Evolutionary conservation across 2,329 filamentous ascomycete genomes (phyloP), one percentile per base, ranked within the genome.

Genomic region (Didymella lethalis): DNA sequence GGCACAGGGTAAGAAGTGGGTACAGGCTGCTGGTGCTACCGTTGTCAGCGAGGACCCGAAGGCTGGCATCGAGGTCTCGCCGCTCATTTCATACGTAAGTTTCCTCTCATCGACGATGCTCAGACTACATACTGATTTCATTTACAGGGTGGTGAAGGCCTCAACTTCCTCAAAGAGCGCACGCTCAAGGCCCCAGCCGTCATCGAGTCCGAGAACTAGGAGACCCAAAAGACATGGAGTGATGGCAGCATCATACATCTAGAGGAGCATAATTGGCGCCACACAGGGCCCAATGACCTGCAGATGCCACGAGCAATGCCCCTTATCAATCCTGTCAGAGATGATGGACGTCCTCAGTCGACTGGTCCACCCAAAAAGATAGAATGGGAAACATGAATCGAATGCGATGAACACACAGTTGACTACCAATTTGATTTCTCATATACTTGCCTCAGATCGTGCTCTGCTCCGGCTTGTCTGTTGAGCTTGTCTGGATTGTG

Each of bases 11-110:
- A 87, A 88, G 79, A 88, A 91, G 70, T 99, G 95, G 93, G 82
- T 91, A 48, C 82, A 92, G 78, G 88, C 86, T 54, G 92, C 90
- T 7, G 95, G 94, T 47, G 93, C 87, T 26, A 84, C 84, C 8
- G 88, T 97, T 40, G 84, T 88, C 38, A 89, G 87, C 61, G 87
- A 90, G 71, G 63, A 70, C 12, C 46, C 55, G 23, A 65, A 75
- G 36, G 79, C 76, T 51, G 94, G 95, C 36, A 84, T 99, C 34
- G 95, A 99, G 78, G 88, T 99, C 18, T 96, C 93, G 53, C 95
- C 95, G 36, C 82, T 97, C 70, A 90, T 96, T 75, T 97, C 93
- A 86, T 99, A 99, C 76, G 93, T 96, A 87, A 87, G 92, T 90
- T 7, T 11, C 11, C 18, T 25, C 44, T 25, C 7, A 10, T 18